Evolutionary conservation across 2,329 filamentous ascomycete genomes (phyloP).

Genomic region (Trichoderma hamatum): DNA sequence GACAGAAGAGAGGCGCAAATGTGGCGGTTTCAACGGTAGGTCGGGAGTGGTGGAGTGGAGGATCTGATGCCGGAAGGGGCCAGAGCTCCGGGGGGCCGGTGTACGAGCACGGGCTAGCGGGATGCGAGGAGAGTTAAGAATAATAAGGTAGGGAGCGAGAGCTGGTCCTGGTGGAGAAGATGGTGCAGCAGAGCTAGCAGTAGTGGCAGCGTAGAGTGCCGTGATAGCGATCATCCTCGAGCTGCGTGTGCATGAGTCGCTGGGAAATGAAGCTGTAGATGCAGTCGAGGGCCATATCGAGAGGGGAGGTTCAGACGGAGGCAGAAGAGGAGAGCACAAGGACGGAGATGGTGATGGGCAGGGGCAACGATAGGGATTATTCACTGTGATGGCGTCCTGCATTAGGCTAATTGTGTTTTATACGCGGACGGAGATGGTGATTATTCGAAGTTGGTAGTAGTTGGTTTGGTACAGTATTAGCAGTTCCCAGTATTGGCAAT

Average conservation of each 20-base stretch:
- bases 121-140: neutral
- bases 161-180: neutral
- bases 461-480: neutral
- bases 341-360: neutral
- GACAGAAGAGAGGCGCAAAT: neutral
- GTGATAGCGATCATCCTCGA: neutral
- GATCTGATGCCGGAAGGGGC: slow-evolving; percentile 16
- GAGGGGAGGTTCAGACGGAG: neutral
- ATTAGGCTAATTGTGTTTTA: neutral
- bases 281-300: too few species aligned
- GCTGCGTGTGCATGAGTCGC: neutral
- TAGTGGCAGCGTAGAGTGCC: neutral
- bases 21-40: slow-evolving; percentile 18
- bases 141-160: neutral
- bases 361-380: neutral
- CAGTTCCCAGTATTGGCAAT: neutral
- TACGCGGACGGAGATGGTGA: neutral
- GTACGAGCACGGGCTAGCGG: neutral
- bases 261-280: neutral
- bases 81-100: slow-evolving; percentile 13
- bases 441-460: neutral
- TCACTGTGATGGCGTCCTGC: neutral
- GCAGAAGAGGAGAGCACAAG: neutral
- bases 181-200: neutral
- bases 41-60: slow-evolving; percentile 1